A percentile compares a stretch with the other conserved stretches of the same genome.
Evolutionary conservation across 495 filamentous ascomycete species (phyloP).

Genomic region (Neurospora hispaniola): DNA sequence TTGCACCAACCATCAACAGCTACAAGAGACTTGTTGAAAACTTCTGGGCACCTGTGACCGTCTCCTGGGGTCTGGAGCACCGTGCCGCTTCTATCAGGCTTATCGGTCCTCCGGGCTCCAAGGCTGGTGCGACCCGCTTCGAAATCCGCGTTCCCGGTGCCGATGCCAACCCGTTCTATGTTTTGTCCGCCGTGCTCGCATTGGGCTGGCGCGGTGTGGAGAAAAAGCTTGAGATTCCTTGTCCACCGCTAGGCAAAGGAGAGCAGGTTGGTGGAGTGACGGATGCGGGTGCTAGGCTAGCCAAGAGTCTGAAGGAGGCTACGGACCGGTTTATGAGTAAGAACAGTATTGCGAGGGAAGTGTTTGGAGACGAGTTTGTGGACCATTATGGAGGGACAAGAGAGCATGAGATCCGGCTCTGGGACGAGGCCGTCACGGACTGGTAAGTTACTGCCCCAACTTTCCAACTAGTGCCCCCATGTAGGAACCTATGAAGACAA

Average conservation of each 20-base stretch:
- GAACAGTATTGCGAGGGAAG: slow-evolving; percentile 78
- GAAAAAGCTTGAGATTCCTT: slow-evolving; percentile 72
- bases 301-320: slow-evolving; percentile 74
- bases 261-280: slow-evolving; percentile 60
- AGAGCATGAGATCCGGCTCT: slow-evolving; percentile 80
- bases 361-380: slow-evolving; percentile 90
- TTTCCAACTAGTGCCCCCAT: neutral
- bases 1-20: slow-evolving; percentile 90
- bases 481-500: neutral
- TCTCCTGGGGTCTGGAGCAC: slow-evolving; percentile 94
- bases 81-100: slow-evolving; percentile 83
- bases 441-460: slow-evolving; percentile 45
- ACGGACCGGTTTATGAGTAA: slow-evolving; percentile 59
- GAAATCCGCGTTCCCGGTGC: slow-evolving; percentile 88
- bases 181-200: slow-evolving; percentile 76
- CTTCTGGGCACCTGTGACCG: slow-evolving; percentile 96
- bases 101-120: slow-evolving; percentile 76
- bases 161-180: slow-evolving; percentile 80
- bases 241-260: slow-evolving; percentile 75
- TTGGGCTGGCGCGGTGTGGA: slow-evolving; percentile 84
- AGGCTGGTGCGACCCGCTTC: slow-evolving; percentile 75
- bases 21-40: slow-evolving; percentile 98
- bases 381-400: slow-evolving; percentile 90
- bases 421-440: slow-evolving; percentile 93
- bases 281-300: slow-evolving; percentile 62